A percentile compares a stretch with the other conserved stretches of the same genome.
Evolutionary conservation across 1,284 basidiomycete species (phyloP).

Genomic region (Cystobasidiaceae sp.): DNA sequence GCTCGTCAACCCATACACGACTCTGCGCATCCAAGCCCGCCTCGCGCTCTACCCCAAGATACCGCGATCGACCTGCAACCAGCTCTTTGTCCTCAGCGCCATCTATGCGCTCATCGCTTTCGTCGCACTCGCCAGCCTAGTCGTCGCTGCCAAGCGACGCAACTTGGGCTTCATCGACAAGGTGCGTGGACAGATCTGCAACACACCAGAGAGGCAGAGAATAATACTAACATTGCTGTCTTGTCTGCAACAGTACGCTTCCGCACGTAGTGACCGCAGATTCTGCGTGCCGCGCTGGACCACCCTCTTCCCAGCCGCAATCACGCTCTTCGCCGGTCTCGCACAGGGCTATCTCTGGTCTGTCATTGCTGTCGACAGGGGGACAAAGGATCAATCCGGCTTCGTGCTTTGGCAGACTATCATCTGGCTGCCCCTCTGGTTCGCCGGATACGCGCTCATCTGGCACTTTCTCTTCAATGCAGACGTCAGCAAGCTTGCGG

Average conservation of each 20-base stretch:
- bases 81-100: not conserved
- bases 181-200: no score
- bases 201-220: no score
- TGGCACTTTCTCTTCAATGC: not conserved
- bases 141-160: not conserved
- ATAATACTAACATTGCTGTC: no score
- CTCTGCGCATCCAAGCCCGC: not conserved
- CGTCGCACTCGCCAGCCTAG: not conserved
- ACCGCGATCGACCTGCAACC: not conserved
- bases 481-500: not conserved
- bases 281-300: not conserved
- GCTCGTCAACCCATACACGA: not conserved
- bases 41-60: not conserved
- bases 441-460: not conserved
- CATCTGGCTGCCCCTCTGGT: not conserved
- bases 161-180: not conserved
- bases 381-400: not conserved
- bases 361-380: not conserved
- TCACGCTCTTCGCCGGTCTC: not conserved
- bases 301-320: not conserved
- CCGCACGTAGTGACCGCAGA: not conserved
- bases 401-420: constrained; percentile 1
- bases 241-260: no score
- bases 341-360: not conserved
- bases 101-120: not conserved